A percentile compares a stretch with the other conserved stretches of the same genome.
Conservation (phyloP, 352 stramenopile genomes). For the Phytophthora nicotianae region DNA sequence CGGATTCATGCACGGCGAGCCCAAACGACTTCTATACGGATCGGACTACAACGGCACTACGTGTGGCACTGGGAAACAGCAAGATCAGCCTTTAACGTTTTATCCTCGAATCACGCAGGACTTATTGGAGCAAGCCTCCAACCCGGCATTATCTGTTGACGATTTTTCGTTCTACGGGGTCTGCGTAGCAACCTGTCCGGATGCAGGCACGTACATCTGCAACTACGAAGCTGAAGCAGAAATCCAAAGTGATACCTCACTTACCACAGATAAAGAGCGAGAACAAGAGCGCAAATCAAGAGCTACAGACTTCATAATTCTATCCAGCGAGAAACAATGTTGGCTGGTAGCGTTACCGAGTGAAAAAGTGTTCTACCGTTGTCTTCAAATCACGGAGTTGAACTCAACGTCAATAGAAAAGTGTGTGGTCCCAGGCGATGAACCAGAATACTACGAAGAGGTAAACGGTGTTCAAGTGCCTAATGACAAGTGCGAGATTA, state of each 20-base stretch:
- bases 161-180: constrained; percentile 75
- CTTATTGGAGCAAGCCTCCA: constrained; percentile 58
- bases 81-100: constrained; percentile 51
- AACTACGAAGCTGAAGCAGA: constrained; percentile 72
- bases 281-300: constrained; percentile 52
- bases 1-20: constrained; percentile 66
- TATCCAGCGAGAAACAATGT: constrained; percentile 46
- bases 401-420: constrained; percentile 68
- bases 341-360: constrained; percentile 74
- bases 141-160: constrained; percentile 43
- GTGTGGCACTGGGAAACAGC: constrained; percentile 54
- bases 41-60: constrained; percentile 79
- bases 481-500: constrained; percentile 80
- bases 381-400: constrained; percentile 67
- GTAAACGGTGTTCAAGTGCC: constrained; percentile 50
- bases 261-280: constrained; percentile 46
- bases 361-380: constrained; percentile 78
- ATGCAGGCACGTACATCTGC: constrained; percentile 62
- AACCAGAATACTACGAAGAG: constrained; percentile 71
- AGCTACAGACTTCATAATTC: constrained; percentile 35
- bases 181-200: constrained; percentile 66
- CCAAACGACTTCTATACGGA: constrained; percentile 72
- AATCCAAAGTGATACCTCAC: constrained; percentile 44
- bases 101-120: constrained; percentile 85
- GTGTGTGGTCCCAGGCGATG: constrained; percentile 71